A percentile compares a stretch with the other conserved stretches of the same genome.
These are phyloP conservation scores for Backusella luteola DNA, from an alignment of 192 early-diverging fungal species.

Conservation along the genomic window DNA sequence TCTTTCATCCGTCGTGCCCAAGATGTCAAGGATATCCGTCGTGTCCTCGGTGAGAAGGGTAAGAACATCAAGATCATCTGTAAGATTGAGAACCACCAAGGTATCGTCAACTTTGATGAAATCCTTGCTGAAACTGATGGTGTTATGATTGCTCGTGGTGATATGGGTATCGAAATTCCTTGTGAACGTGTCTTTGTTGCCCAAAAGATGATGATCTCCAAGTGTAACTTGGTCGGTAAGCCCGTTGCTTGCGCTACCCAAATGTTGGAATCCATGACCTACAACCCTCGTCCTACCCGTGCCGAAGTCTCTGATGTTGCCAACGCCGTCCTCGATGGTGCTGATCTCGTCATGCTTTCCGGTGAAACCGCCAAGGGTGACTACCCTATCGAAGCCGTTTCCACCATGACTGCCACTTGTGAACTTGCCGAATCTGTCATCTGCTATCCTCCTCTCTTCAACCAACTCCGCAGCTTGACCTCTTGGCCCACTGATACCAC, in stretches of 20 bases:
- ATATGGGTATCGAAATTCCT: slow-evolving; percentile 92
- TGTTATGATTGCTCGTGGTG: slow-evolving; percentile 95
- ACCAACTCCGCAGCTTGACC: slow-evolving; percentile 73
- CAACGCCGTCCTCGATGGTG: slow-evolving; percentile 92
- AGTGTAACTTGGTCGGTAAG: slow-evolving; percentile 93
- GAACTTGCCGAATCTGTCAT: slow-evolving; percentile 85
- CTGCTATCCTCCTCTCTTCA: slow-evolving; percentile 88
- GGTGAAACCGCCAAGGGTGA: slow-evolving; percentile 93
- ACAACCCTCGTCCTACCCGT: slow-evolving; percentile 92
- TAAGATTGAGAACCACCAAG: slow-evolving; percentile 96
- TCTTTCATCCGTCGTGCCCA: slow-evolving; percentile 90
- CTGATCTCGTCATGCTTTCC: slow-evolving; percentile 95
- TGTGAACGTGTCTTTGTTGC: slow-evolving; percentile 84
- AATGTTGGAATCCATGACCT: slow-evolving; percentile 94
- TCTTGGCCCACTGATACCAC: slow-evolving; percentile 74
- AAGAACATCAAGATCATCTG: slow-evolving; percentile 91
- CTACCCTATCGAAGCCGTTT: slow-evolving; percentile 82
- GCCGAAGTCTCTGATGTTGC: slow-evolving; percentile 96
- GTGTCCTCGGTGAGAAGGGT: slow-evolving; percentile 70
- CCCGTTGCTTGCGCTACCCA: slow-evolving; percentile 93
- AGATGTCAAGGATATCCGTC: slow-evolving; percentile 88
- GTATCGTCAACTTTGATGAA: slow-evolving; percentile 92
- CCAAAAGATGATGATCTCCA: slow-evolving; percentile 97
- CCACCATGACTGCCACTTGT: slow-evolving; percentile 67
- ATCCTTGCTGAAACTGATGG: slow-evolving; percentile 90